Evolutionary conservation across 371 early-diverging fungal genomes (phyloP).

Genomic region (Sporodiniella umbellata): DNA sequence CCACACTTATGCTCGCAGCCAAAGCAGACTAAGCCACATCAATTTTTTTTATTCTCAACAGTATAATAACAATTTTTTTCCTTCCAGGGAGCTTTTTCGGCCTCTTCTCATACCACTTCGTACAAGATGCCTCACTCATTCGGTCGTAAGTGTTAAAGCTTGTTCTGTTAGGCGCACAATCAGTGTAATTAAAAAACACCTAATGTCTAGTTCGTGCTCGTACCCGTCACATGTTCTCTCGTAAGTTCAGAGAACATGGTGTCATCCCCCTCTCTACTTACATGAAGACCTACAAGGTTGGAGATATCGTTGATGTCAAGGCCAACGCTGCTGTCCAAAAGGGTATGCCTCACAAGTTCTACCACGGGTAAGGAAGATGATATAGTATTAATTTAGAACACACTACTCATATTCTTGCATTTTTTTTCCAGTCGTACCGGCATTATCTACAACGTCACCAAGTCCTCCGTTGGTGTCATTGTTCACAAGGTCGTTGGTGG

Average conservation of each 20-base stretch:
- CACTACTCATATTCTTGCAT: not conserved
- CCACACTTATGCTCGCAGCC: not conserved
- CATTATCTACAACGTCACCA: constrained; percentile 98
- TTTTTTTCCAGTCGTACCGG: constrained; percentile 81
- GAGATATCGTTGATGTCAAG: constrained; percentile 98
- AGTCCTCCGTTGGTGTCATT: constrained; percentile 97
- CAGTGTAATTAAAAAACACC: constrained; percentile 1
- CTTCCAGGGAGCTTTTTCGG: constrained; percentile 16
- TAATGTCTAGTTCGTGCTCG: constrained; percentile 79
- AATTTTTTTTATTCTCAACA: constrained; percentile 17
- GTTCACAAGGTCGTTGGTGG: constrained; percentile 98
- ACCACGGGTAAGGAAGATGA: constrained; percentile 84
- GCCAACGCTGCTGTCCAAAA: constrained; percentile 94
- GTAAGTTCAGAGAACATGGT: constrained; percentile 95
- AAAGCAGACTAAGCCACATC: constrained; percentile 17
- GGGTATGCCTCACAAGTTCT: constrained; percentile 99
- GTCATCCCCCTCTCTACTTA: constrained; percentile 94
- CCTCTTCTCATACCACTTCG: constrained; percentile 25
- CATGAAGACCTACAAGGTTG: constrained; percentile 96
- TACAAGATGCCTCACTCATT: constrained; percentile 90
- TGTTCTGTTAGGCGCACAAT: not conserved
- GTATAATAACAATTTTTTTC: constrained; percentile 28
- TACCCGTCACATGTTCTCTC: constrained; percentile 98
- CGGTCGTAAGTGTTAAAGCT: constrained; percentile 59
- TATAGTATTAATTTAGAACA: not conserved